A percentile compares a stretch with the other conserved stretches of the same genome.
Conservation (phyloP, 225 moss, liverwort and hornwort genomes). For the Sphagnum tenellum region DNA sequence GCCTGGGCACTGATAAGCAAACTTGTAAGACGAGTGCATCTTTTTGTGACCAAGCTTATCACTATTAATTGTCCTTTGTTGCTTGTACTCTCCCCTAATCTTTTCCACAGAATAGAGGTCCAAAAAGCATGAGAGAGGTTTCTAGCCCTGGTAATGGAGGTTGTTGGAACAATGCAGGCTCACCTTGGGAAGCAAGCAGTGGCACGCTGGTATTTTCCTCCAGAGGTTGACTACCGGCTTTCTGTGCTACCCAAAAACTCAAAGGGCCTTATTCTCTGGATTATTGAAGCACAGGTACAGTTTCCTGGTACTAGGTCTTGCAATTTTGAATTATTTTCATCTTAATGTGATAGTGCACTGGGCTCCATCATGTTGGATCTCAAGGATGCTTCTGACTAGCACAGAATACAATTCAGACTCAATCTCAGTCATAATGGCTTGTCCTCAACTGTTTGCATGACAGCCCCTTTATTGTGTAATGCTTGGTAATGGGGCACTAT, state of each 20-base stretch:
- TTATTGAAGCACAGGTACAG: slow-evolving; percentile 76
- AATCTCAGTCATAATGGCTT: background rate
- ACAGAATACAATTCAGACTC: background rate
- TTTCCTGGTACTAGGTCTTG: too few species aligned
- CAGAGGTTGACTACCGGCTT: slow-evolving; percentile 76
- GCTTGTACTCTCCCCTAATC: too few species aligned
- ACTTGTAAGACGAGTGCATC: too few species aligned
- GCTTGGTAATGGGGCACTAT: background rate
- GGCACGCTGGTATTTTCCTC: slow-evolving; percentile 62
- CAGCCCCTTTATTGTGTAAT: too few species aligned
- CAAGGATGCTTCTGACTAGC: too few species aligned
- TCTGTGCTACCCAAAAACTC: slow-evolving; percentile 47
- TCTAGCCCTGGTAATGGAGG: slow-evolving; percentile 5
- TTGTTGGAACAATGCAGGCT: slow-evolving; percentile 30
- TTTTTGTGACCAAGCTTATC: too few species aligned
- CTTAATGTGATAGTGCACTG: too few species aligned
- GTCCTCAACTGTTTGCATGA: background rate
- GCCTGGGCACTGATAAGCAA: too few species aligned
- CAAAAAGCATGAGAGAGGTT: background rate
- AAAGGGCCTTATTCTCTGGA: slow-evolving; percentile 81
- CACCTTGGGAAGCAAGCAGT: slow-evolving; percentile 90
- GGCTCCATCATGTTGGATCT: too few species aligned
- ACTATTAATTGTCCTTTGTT: too few species aligned
- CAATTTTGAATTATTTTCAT: too few species aligned
- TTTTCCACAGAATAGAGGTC: too few species aligned